Base-by-base conservation (phyloP, 345 rosid genomes). In the Lepidium africanum region DNA sequence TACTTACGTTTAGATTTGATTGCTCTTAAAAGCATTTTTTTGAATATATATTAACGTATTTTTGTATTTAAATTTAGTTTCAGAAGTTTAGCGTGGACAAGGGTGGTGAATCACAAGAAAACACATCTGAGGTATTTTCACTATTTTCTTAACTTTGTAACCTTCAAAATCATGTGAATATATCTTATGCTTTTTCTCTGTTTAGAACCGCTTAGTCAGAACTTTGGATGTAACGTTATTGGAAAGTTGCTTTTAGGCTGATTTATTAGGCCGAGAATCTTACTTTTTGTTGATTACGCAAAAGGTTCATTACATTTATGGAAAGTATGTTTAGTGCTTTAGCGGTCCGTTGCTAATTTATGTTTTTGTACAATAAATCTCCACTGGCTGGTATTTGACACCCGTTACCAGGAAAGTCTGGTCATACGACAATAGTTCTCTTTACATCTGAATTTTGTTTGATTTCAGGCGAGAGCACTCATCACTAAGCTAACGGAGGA, bases 401-500 rank as follows among this genome's bases (percentile, higher is more conserved):
- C 50, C 10, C 38, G 33, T 8, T 48, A 49, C 33, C 48, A 11
- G 38, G 32, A 51, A 51, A 70, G 9, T 49, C 32, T n/a, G 8
- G 62, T 52, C 10, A 14, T 62, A 43, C 5, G 19, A 69, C 33
- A 25, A 3, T 10, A 9, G 49, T 16, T 33, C 35, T n/a, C 14
- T 17, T 48, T 6, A 47, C 47, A 53, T 52, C 59, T 73, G 9
- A 65, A 10, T 30, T 9, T 42, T 52, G 42, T 37, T 39, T 54
- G 59, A 27, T 74, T 74, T 58, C 82, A 89, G 96, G 82, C 78
- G 13, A 80, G 72, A 17, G 67, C 80, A 62, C 83, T 84, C 43
- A 72, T 87, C 69, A 63, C 84, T 40, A 85, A 81, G 86, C 81
- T 89, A 71, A 85, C 83, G 0, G 82, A 81, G 58, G 93, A 87